A percentile compares a stretch with the other conserved stretches of the same genome.
phyloP scores from a whole-genome alignment of 225 moss, liverwort and hornwort species.

The Pleurozium schreberi region DNA sequence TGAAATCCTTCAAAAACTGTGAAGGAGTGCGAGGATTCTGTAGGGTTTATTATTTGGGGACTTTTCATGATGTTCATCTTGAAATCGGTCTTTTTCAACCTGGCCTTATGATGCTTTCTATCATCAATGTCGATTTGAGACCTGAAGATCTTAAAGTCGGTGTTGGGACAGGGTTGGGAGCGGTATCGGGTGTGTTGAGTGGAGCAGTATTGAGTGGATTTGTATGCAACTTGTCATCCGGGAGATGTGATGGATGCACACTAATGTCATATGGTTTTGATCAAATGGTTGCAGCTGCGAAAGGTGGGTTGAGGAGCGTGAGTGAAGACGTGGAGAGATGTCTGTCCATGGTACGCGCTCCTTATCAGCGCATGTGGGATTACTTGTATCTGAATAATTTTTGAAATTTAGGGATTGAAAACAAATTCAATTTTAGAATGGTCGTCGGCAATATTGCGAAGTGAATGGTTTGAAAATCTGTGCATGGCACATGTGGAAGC shows the following conservation, averaged over 20 bases:
- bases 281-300: slow-evolving; percentile 44
- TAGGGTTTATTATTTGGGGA: neutral
- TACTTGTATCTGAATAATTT: neutral
- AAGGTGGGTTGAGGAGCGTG: slow-evolving; percentile 55
- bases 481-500: neutral
- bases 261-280: neutral
- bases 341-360: slow-evolving; percentile 68
- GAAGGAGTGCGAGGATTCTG: neutral
- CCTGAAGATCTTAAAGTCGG: neutral
- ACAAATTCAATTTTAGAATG: neutral
- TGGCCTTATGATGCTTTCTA: neutral
- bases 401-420: neutral
- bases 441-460: neutral
- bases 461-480: neutral
- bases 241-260: neutral
- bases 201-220: neutral
- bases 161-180: neutral
- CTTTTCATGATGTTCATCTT: neutral
- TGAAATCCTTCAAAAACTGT: neutral
- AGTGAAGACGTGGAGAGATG: slow-evolving; percentile 89
- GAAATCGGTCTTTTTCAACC: neutral
- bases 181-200: neutral
- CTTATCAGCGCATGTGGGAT: neutral
- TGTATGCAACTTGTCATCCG: neutral
- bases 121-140: neutral